Percentiles rank a stretch among this genome's conserved stretches.
Conservation (phyloP, 805 yeast species). For the Cephaloascus fragrans region DNA sequence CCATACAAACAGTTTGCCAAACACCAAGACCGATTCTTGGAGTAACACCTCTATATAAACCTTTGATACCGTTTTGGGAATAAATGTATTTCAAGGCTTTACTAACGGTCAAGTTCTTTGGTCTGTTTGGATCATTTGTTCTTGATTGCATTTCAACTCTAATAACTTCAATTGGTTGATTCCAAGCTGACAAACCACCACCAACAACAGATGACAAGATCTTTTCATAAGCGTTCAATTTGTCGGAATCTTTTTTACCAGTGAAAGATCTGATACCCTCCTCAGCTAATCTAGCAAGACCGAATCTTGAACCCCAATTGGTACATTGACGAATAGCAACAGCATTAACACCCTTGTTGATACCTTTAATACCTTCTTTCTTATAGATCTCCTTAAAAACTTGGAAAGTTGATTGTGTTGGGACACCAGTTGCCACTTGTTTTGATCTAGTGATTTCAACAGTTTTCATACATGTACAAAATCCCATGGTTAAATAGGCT, state of each 20-base stretch:
- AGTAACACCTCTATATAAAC: constrained; percentile 91
- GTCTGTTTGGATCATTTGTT: constrained; percentile 91
- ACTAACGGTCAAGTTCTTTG: constrained; percentile 74
- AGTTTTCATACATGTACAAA: constrained; percentile 98
- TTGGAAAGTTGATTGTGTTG: constrained; percentile 66
- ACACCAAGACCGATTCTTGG: constrained; percentile 95
- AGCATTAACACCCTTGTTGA: constrained; percentile 96
- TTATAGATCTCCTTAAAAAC: constrained; percentile 79
- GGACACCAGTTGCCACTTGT: constrained; percentile 60
- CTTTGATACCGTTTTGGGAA: constrained; percentile 72
- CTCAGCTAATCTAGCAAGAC: constrained; percentile 86
- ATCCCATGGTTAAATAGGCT: constrained; percentile 94
- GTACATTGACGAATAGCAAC: constrained; percentile 99
- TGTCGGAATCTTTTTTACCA: constrained; percentile 47
- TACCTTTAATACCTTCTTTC: constrained; percentile 87
- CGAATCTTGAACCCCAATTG: constrained; percentile 98
- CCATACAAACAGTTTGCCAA: constrained; percentile 99
- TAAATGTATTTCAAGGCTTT: constrained; percentile 79
- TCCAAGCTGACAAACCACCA: constrained; percentile 98
- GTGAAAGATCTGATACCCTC: constrained; percentile 59
- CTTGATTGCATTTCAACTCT: constrained; percentile 97
- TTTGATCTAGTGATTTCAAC: constrained; percentile 92
- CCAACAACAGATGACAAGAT: constrained; percentile 81
- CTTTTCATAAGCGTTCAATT: constrained; percentile 69
- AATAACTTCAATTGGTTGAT: constrained; percentile 96